Conservation (phyloP, 2,329 filamentous ascomycete genomes). For the Exophiala phaeomuriformis region DNA sequence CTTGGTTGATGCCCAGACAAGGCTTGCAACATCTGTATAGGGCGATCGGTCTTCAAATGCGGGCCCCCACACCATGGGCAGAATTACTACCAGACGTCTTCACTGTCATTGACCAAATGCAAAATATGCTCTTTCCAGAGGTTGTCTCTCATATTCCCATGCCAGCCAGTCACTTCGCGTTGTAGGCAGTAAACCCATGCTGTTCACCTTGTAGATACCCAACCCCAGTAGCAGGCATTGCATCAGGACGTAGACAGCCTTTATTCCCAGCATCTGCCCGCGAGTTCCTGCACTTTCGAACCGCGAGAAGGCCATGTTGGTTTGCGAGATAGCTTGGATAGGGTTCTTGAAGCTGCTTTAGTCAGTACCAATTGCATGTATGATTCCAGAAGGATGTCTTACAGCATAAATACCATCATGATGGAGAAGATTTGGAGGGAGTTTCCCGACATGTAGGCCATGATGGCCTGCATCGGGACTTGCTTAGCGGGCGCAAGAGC, state of each 20-base stretch:
- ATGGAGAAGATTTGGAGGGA: conserved; percentile 98
- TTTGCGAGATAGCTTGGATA: conserved; percentile 71
- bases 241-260: conserved; percentile 79
- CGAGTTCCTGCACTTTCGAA: conserved; percentile 79
- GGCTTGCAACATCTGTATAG: too few species aligned
- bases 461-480: conserved; percentile 95
- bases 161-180: conserved; percentile 96
- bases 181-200: conserved; percentile 90
- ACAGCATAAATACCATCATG: conserved; percentile 96
- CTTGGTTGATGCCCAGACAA: too few species aligned
- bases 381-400: background rate
- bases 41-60: too few species aligned
- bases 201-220: conserved; percentile 93
- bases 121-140: conserved; percentile 59
- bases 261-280: conserved; percentile 68
- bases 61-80: background rate
- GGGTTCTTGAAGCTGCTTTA: conserved; percentile 71
- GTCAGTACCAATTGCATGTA: conserved; percentile 4
- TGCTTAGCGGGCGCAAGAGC: conserved; percentile 88
- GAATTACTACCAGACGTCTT: background rate
- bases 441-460: conserved; percentile 99
- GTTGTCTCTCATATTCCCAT: conserved; percentile 73
- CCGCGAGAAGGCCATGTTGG: conserved; percentile 80
- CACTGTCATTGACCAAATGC: conserved; percentile 33
- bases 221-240: conserved; percentile 76